Conservation (phyloP, 2,329 filamentous ascomycete species). For the Truncatella angustata region DNA sequence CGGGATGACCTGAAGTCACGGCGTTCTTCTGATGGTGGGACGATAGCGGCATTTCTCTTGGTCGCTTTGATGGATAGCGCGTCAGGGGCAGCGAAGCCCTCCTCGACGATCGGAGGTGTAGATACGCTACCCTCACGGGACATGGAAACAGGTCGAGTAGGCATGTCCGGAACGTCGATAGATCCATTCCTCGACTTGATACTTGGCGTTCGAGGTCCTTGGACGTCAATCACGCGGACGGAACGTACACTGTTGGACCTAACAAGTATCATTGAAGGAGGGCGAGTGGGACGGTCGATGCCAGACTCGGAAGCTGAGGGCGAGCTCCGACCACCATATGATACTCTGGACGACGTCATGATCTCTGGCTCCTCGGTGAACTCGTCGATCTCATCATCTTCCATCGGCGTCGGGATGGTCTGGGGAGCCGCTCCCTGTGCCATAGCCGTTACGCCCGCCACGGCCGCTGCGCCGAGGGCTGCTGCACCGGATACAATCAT, state of each 20-base stretch:
- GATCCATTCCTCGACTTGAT: conserved; percentile 48
- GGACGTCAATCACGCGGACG: conserved; percentile 57
- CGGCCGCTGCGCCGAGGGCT: conserved; percentile 14
- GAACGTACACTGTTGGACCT: conserved; percentile 52
- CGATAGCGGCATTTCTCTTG: conserved; percentile 15
- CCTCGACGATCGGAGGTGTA: conserved; percentile 40
- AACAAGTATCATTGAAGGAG: conserved; percentile 36
- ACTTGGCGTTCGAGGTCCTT: conserved; percentile 48
- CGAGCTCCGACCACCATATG: conserved; percentile 48
- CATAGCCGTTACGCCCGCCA: conserved; percentile 11
- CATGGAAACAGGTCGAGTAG: conserved; percentile 27
- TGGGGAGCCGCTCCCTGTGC: conserved; percentile 11
- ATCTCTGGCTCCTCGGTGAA: conserved; percentile 60
- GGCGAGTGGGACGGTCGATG: no score
- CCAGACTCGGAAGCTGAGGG: conserved; percentile 47
- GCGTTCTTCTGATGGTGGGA: background rate
- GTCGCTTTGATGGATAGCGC: conserved; percentile 9
- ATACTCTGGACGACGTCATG: conserved; percentile 52
- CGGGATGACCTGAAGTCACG: background rate
- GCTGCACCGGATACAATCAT: conserved; percentile 12
- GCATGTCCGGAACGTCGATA: conserved; percentile 41
- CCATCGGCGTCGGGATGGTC: conserved; percentile 11
- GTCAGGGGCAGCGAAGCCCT: conserved; percentile 24
- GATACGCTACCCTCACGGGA: conserved; percentile 40
- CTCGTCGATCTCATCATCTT: conserved; percentile 46